Conservation (phyloP, 2,329 filamentous ascomycete genomes). For the Scedosporium aurantiacum region DNA sequence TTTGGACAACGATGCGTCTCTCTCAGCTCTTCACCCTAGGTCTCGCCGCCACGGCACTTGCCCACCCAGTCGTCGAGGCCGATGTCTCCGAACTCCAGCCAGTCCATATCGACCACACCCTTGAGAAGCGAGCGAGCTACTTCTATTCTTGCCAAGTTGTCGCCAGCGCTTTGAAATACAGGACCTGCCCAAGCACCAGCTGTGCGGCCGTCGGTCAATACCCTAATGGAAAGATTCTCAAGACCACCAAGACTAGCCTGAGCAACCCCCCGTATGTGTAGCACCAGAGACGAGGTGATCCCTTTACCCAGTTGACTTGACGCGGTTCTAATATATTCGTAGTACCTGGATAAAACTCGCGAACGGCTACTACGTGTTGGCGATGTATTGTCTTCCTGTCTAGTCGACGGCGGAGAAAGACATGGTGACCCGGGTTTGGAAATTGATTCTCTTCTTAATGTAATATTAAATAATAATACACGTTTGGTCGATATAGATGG, state of each 20-base stretch:
- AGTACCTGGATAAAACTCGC: too few relatives aligned
- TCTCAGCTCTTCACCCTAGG: background rate
- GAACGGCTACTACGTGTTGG: too few relatives aligned
- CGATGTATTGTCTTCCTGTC: too few relatives aligned
- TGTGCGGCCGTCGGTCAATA: background rate
- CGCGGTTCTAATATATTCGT: too few relatives aligned
- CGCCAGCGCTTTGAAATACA: background rate
- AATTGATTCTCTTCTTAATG: too few relatives aligned
- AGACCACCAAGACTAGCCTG: background rate
- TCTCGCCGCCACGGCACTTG: background rate
- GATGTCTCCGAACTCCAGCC: background rate
- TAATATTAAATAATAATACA: too few relatives aligned
- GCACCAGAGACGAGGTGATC: too few relatives aligned
- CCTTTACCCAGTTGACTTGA: too few relatives aligned
- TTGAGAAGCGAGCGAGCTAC: background rate
- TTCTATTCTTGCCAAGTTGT: background rate
- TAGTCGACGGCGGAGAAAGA: too few relatives aligned
- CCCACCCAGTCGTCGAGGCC: background rate
- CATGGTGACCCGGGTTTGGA: too few relatives aligned
- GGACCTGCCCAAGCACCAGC: background rate
- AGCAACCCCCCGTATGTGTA: background rate
- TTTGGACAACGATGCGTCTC: background rate
- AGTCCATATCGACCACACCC: background rate
- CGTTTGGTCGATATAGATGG: too few relatives aligned
- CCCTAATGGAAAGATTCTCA: background rate